These are phyloP conservation scores for Pseudopyrenochaeta lycopersici DNA, from an alignment of 2,329 filamentous ascomycete genomes.

Conservation along the genomic window DNA sequence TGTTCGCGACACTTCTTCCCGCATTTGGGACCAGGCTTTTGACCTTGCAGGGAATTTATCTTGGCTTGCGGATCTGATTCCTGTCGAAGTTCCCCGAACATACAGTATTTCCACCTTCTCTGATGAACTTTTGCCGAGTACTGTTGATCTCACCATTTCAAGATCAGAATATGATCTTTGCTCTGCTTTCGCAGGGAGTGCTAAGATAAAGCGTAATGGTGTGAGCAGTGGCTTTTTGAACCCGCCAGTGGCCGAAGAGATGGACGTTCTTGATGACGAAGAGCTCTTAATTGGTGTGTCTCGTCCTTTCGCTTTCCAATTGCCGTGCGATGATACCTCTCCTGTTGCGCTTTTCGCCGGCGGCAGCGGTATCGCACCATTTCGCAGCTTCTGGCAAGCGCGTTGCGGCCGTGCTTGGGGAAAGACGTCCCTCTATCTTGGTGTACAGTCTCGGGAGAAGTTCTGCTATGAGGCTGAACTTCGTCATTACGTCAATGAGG, in stretches of 20 bases:
- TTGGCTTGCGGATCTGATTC: constrained; percentile 30
- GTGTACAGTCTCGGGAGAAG: constrained; percentile 31
- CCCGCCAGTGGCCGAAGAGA: constrained; percentile 53
- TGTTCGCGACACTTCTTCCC: constrained; percentile 27
- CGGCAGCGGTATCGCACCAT: constrained; percentile 40
- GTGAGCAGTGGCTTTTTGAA: constrained; percentile 66
- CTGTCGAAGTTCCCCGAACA: constrained; percentile 33
- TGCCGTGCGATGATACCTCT: constrained; percentile 60
- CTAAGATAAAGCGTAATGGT: constrained; percentile 50
- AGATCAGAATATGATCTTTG: constrained; percentile 62
- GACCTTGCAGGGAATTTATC: constrained; percentile 25
- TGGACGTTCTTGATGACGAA: constrained; percentile 51
- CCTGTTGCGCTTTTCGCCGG: constrained; percentile 65
- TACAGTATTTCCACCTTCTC: constrained; percentile 56
- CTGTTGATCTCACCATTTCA: constrained; percentile 62
- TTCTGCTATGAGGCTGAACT: constrained; percentile 35
- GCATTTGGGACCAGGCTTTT: constrained; percentile 38
- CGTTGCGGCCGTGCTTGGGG: constrained; percentile 28
- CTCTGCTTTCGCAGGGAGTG: constrained; percentile 30
- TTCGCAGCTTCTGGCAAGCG: constrained; percentile 36
- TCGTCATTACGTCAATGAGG: constrained; percentile 50
- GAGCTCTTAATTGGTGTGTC: constrained; percentile 64
- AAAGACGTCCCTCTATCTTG: constrained; percentile 30
- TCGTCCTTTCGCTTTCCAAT: constrained; percentile 61
- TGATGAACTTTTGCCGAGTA: constrained; percentile 61